Conservation (phyloP, 2,329 filamentous ascomycete species). For the Fusarium anthophilum region DNA sequence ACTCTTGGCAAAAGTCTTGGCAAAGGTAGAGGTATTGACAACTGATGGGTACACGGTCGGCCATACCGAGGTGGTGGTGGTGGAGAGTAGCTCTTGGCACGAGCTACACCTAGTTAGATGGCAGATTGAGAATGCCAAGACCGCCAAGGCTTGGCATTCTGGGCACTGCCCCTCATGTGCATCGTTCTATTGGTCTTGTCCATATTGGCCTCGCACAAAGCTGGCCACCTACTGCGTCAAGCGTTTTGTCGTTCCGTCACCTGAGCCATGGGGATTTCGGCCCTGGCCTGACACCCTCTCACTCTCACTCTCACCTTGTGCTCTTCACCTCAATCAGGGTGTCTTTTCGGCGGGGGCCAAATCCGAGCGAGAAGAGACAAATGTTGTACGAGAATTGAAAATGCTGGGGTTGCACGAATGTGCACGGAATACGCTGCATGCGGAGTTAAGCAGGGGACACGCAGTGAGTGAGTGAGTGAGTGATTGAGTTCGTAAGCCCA, state of each 20-base stretch:
- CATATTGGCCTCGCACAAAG: slow-evolving; percentile 41
- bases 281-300: slow-evolving; percentile 10
- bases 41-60: background rate
- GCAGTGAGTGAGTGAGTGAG: background rate
- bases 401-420: background rate
- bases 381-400: background rate
- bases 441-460: background rate
- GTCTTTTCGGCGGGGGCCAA: background rate
- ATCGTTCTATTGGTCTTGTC: slow-evolving; percentile 45
- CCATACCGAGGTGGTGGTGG: rapidly evolving
- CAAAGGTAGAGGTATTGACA: slow-evolving; percentile 31
- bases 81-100: slow-evolving; percentile 17
- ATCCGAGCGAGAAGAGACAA: background rate
- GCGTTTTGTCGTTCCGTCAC: slow-evolving; percentile 45
- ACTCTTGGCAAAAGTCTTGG: background rate
- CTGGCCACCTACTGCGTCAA: slow-evolving; percentile 44
- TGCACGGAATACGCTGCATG: background rate
- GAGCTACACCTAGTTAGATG: slow-evolving; percentile 29
- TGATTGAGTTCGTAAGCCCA: background rate
- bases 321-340: background rate
- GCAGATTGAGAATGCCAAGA: slow-evolving; percentile 49
- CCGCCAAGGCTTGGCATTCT: slow-evolving; percentile 53
- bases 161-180: slow-evolving; percentile 48
- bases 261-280: slow-evolving; percentile 39
- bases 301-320: slow-evolving; percentile 11